Evolutionary conservation across 192 early-diverging fungal genomes (phyloP).

Genomic region (Gaertneriomyces semiglobifer): DNA sequence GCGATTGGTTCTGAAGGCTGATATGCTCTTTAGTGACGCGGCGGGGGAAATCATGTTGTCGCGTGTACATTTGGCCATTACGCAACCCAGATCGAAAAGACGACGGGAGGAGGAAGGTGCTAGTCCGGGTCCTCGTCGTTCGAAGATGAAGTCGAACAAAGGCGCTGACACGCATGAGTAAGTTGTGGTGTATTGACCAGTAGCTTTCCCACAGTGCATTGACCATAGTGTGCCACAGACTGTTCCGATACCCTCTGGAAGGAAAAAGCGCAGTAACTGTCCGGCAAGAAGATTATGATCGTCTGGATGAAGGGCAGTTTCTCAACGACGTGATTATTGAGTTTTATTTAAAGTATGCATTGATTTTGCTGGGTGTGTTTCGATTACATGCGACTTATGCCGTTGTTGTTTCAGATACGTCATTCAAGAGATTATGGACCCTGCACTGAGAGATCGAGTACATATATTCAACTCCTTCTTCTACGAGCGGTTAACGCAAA

Average conservation of each 20-base stretch:
- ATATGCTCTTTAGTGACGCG: too few species aligned
- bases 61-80: too few species aligned
- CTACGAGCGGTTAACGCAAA: constrained; percentile 60
- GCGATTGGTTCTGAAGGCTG: too few species aligned
- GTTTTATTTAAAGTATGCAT: constrained; percentile 67
- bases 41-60: too few species aligned
- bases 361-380: background rate
- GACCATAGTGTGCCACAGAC: background rate
- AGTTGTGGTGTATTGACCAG: too few species aligned
- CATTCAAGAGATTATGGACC: background rate
- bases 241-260: constrained; percentile 53
- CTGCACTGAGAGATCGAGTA: constrained; percentile 36
- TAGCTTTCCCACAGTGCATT: too few species aligned
- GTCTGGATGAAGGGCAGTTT: constrained; percentile 70
- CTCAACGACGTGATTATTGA: constrained; percentile 90
- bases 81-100: too few species aligned
- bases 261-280: constrained; percentile 60
- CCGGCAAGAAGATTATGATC: constrained; percentile 56
- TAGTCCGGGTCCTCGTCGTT: too few species aligned
- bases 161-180: too few species aligned
- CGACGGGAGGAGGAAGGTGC: too few species aligned
- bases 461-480: constrained; percentile 87
- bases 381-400: background rate
- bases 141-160: too few species aligned
- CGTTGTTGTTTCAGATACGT: background rate